Base-by-base conservation (phyloP, 2,329 filamentous ascomycete genomes). In the Fusarium oligoseptatum region DNA sequence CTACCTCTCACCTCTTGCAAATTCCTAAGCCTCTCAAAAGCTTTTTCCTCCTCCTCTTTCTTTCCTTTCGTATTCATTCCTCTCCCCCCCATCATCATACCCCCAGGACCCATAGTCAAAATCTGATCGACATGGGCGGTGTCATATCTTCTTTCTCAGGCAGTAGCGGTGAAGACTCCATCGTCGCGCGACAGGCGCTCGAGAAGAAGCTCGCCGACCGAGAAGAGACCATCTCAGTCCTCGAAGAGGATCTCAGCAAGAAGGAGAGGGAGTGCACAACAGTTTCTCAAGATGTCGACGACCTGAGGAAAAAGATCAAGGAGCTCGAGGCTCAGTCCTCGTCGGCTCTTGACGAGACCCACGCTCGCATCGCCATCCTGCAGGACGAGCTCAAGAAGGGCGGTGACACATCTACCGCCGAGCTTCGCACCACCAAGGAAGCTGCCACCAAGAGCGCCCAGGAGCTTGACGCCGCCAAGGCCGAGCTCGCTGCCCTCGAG, bases 171-270 rank as follows among this genome's bases (percentile, higher is more conserved):
- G 79, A 80, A 58, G 78, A 80, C 37, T 73, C 74, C 76, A 66
- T 83, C 55, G 79, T 79, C 72, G 69, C 73, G 32, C 72, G 73
- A 80, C 82, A 76, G 78, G 76, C 76, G 36, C 80, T 84, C 57
- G 82, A 84, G 76, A 81, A 82, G 76, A 81, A 83, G 76, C 80
- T 85, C 43, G 80, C 80, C 74, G 84, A 85, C 73, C 78, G 80
- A 45, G 81, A 83, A 66, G 81, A 83, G 64, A 83, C 77, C 64
- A 82, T 84, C 70, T 75, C 78, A 36, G 73, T 80, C 43, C 78
- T 80, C 68, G 78, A 80, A 48, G 66, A 77, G 63, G 81, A 83
- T 60, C 79, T 83, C 50, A 75, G 78, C 68, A 82, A 82, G 79
- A 83, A 83, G 77, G 82, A 83, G 77, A 83, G 82, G 78, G 81